phyloP scores from a whole-genome alignment of 345 rosid genomes.

The Viola odorata region DNA sequence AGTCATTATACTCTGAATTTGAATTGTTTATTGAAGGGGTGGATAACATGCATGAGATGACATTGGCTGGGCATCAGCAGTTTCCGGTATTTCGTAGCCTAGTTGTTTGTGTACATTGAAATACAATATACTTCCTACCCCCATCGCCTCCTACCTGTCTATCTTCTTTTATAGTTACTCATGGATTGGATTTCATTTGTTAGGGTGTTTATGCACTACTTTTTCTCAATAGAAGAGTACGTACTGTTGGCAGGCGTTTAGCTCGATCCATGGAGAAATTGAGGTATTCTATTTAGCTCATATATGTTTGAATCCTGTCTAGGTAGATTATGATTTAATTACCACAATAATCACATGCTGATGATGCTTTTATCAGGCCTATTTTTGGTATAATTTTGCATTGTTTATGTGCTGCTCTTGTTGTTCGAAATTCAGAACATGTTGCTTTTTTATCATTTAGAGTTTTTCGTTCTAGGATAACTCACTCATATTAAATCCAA shows the following conservation, averaged over 20 bases:
- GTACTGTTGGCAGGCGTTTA: conserved; percentile 72
- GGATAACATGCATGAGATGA: conserved; percentile 84
- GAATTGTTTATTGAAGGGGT: conserved; percentile 83
- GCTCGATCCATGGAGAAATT: conserved; percentile 87
- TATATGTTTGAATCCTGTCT: not conserved
- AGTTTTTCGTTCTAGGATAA: too few species aligned
- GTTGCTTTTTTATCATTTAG: too few species aligned
- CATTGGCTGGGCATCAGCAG: conserved; percentile 82
- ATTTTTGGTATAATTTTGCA: too few species aligned
- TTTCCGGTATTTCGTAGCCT: conserved; percentile 59
- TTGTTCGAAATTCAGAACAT: not conserved
- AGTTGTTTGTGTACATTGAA: conserved; percentile 6
- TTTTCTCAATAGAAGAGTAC: conserved; percentile 86
- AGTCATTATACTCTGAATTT: conserved; percentile 65
- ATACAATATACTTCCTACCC: not conserved
- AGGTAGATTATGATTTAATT: not conserved
- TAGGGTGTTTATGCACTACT: conserved; percentile 92
- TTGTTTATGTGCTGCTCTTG: not conserved
- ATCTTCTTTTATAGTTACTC: conserved; percentile 12
- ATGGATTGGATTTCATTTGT: conserved; percentile 14
- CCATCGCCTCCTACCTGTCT: not conserved
- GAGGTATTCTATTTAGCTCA: conserved; percentile 41
- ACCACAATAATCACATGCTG: not conserved
- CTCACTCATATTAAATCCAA: too few species aligned
- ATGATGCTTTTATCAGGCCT: not conserved